phyloP scores from a whole-genome alignment of 352 stramenopile genomes.

The Phytophthora palmivora region DNA sequence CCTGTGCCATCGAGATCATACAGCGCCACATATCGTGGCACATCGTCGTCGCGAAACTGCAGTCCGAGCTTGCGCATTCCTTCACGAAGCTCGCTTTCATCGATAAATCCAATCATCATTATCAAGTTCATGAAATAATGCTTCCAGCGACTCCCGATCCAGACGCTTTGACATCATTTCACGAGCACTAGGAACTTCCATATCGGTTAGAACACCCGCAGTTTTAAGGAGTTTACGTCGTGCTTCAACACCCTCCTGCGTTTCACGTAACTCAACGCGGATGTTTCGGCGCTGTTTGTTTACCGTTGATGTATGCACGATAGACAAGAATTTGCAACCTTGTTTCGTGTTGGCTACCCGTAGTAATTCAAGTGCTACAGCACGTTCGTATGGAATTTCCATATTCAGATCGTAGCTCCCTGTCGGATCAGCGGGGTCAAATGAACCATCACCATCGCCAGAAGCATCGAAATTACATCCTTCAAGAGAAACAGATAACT shows the following conservation, averaged over 20 bases:
- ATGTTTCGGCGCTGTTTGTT: conserved; percentile 63
- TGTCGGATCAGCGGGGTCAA: conserved; percentile 74
- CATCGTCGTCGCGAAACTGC: conserved; percentile 65
- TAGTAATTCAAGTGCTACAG: conserved; percentile 74
- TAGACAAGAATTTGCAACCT: conserved; percentile 85
- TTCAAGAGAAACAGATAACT: conserved; percentile 63
- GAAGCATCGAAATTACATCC: conserved; percentile 81
- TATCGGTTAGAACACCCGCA: conserved; percentile 65
- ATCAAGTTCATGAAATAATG: conserved; percentile 73
- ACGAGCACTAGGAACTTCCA: conserved; percentile 22
- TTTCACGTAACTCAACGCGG: conserved; percentile 68
- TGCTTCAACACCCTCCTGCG: conserved; percentile 43
- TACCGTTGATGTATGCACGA: conserved; percentile 49
- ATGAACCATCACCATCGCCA: conserved; percentile 62
- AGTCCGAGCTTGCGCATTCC: conserved; percentile 65
- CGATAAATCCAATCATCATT: conserved; percentile 67
- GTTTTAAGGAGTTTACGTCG: conserved; percentile 68
- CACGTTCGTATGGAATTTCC: conserved; percentile 77
- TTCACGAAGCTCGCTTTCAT: conserved; percentile 57
- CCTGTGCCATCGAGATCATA: conserved; percentile 80
- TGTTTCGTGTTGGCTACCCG: conserved; percentile 78
- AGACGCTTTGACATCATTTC: conserved; percentile 41
- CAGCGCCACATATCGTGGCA: conserved; percentile 66
- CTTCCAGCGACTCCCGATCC: conserved; percentile 55
- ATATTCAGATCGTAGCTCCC: conserved; percentile 82